Evolutionary conservation across 1,284 basidiomycete genomes (phyloP).

Genomic region (Gomphus sp.): DNA sequence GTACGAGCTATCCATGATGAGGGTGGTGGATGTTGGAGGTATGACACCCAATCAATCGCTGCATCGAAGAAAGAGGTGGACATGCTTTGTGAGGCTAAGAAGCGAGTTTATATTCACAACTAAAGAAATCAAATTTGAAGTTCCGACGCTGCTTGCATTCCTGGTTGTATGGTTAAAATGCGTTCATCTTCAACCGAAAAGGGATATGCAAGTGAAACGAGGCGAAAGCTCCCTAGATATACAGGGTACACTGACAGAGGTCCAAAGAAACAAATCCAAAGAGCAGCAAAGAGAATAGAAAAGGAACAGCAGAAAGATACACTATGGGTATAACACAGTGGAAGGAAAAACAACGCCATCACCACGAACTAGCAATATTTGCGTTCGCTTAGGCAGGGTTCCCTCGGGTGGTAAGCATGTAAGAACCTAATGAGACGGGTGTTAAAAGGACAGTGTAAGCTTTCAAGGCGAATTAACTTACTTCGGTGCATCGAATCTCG

Average conservation of each 20-base stretch:
- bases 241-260: neutral
- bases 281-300: slow-evolving; percentile 11
- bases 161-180: neutral
- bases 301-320: slow-evolving; percentile 14
- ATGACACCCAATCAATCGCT: neutral
- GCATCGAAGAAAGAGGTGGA: neutral
- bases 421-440: slow-evolving; percentile 19
- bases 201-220: neutral
- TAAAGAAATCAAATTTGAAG: neutral
- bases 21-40: slow-evolving; percentile 16
- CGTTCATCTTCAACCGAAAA: neutral
- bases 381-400: slow-evolving; percentile 54
- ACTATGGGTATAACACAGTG: slow-evolving; percentile 60
- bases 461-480: slow-evolving; percentile 20
- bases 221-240: neutral
- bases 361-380: slow-evolving; percentile 77
- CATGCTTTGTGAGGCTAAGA: neutral
- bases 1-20: slow-evolving; percentile 58
- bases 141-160: neutral
- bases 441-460: neutral
- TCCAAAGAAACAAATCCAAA: slow-evolving; percentile 2
- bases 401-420: slow-evolving; percentile 67
- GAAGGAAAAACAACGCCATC: slow-evolving; percentile 93
- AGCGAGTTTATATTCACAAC: neutral
- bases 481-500: slow-evolving; percentile 84